Evolutionary conservation across 2,329 filamentous ascomycete species (phyloP).

Genomic region (Cercospora berteroae): DNA sequence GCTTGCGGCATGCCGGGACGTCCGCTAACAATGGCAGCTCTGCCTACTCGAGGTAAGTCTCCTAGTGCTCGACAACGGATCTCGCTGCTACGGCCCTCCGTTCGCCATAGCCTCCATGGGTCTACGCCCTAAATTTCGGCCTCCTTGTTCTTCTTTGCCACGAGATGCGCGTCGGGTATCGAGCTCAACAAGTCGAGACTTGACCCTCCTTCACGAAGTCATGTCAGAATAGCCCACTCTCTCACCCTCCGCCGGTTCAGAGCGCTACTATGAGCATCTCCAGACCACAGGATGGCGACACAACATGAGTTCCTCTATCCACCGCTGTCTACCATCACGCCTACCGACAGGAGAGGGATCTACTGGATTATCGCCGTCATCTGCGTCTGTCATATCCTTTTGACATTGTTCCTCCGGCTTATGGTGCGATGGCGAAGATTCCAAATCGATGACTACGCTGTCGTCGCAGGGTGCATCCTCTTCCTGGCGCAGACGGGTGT

Average conservation of each 20-base stretch:
- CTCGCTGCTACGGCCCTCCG: not conserved
- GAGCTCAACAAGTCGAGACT: not conserved
- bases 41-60: not conserved
- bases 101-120: conserved; percentile 3
- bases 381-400: conserved; percentile 14
- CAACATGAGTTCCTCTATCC: conserved; percentile 12
- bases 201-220: not conserved
- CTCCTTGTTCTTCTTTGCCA: not conserved
- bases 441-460: conserved; percentile 18
- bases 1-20: not conserved
- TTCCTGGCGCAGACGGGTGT: conserved; percentile 11
- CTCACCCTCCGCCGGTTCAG: not conserved
- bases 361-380: conserved; percentile 19
- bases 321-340: conserved; percentile 15
- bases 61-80: not conserved
- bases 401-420: conserved; percentile 15
- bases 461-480: conserved; percentile 14
- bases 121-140: conserved; percentile 2
- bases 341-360: conserved; percentile 15
- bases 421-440: conserved; percentile 21
- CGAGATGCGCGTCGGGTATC: not conserved
- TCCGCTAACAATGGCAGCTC: not conserved
- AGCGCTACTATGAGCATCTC: not conserved
- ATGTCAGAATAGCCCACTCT: not conserved
- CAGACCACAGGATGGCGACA: not conserved